These are phyloP conservation scores for Suhomyces anneliseae DNA, from an alignment of 1,139 yeast genomes.

Conservation along the genomic window DNA sequence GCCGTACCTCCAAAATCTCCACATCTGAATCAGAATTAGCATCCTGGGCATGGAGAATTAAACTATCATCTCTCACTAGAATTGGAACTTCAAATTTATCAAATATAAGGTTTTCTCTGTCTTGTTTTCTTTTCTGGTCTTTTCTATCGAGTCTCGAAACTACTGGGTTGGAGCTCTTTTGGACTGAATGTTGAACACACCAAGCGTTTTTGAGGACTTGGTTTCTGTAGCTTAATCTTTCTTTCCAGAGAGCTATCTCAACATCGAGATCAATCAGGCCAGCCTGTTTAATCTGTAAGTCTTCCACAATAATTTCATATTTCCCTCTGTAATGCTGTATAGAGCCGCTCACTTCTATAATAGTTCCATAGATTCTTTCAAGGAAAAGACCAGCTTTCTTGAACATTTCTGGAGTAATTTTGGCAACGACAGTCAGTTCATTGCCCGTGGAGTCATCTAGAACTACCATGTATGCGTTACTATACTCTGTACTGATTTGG, in stretches of 20 bases:
- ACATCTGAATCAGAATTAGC: conserved; percentile 9
- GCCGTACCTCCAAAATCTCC: conserved; percentile 16
- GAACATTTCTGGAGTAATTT: conserved; percentile 10
- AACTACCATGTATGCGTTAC: conserved; percentile 10
- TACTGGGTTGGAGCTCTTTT: neutral
- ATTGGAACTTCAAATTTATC: conserved; percentile 1
- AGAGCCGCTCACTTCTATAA: conserved; percentile 12
- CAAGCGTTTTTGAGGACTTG: conserved; percentile 22
- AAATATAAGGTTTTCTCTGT: conserved; percentile 1
- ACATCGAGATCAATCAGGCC: neutral
- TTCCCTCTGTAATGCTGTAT: neutral
- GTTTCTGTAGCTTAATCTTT: conserved; percentile 25
- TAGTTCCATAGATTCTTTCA: conserved; percentile 9
- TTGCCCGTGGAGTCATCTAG: conserved; percentile 30
- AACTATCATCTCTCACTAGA: conserved; percentile 7
- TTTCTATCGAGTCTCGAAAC: conserved; percentile 1
- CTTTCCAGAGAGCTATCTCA: conserved; percentile 29
- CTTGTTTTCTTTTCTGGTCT: conserved; percentile 2
- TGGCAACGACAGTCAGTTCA: conserved; percentile 13
- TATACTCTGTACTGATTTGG: neutral
- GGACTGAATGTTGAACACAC: conserved; percentile 15
- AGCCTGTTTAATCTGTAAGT: neutral
- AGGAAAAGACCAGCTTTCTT: conserved; percentile 14
- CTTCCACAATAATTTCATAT: conserved; percentile 5
- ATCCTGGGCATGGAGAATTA: neutral